Conservation (phyloP, 768 basidiomycete species). For the Xerocomellus chrysenteron region DNA sequence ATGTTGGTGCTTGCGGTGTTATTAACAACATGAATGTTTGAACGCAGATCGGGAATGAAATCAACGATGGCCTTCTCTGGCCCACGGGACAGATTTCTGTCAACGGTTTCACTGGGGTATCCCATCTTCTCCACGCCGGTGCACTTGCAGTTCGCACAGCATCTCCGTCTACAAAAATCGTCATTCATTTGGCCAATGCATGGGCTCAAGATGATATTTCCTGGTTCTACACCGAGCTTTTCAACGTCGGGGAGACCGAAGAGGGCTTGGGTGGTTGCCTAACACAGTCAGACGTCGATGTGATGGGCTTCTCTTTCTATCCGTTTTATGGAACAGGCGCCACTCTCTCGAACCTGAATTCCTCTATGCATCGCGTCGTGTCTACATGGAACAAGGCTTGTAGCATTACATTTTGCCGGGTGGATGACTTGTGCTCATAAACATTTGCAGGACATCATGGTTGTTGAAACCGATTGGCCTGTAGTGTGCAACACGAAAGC, state of each 20-base stretch:
- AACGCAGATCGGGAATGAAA: conserved; percentile 15
- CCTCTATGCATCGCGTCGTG: conserved; percentile 2
- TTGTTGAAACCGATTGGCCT: conserved; percentile 16
- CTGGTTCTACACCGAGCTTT: conserved; percentile 7
- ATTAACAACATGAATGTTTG: not conserved
- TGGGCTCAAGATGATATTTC: conserved; percentile 4
- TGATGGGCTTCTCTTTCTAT: conserved; percentile 11
- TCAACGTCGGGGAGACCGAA: not conserved
- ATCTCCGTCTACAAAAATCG: conserved; percentile 1
- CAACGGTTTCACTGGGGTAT: conserved; percentile 6
- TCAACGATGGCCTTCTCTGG: conserved; percentile 12
- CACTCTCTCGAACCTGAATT: conserved; percentile 9
- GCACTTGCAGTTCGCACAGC: conserved; percentile 9
- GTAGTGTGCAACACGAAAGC: not conserved
- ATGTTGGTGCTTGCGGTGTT: not conserved
- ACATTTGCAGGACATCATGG: conserved; percentile 7
- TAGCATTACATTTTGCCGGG: not conserved
- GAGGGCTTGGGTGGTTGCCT: conserved; percentile 2
- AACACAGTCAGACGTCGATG: conserved; percentile 5
- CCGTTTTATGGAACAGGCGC: conserved; percentile 8
- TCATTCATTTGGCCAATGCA: conserved; percentile 10
- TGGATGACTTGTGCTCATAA: not conserved
- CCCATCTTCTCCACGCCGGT: conserved; percentile 38
- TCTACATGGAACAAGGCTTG: conserved; percentile 11
- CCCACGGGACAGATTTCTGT: not conserved